These are phyloP conservation scores for Pseudoscleropodium purum DNA, from an alignment of 225 moss, liverwort and hornwort species.

Conservation along the genomic window DNA sequence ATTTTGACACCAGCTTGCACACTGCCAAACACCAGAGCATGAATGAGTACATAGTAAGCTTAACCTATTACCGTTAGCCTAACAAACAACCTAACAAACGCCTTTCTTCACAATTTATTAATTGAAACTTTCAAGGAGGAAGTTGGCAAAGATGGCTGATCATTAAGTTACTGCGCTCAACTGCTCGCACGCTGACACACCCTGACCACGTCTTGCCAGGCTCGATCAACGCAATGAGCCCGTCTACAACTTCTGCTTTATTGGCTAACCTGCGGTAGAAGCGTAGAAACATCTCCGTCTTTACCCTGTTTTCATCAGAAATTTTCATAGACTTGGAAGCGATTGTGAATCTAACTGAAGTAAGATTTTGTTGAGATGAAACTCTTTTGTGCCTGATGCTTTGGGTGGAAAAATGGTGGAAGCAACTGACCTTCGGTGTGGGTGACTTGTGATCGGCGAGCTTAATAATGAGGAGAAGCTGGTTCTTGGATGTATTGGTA, in stretches of 20 bases:
- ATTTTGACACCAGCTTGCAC: background rate
- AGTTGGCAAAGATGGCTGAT: background rate
- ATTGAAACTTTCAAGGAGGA: background rate
- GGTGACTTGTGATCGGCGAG: background rate
- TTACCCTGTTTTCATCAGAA: background rate
- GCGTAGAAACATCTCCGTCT: background rate
- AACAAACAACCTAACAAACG: background rate
- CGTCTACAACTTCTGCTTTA: background rate
- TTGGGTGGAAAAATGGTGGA: background rate
- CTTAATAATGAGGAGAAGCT: background rate
- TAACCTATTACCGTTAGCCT: background rate
- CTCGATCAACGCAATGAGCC: too few species aligned
- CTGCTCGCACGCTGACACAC: background rate
- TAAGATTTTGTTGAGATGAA: background rate
- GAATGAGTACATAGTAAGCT: background rate
- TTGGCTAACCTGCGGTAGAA: background rate
- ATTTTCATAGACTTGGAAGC: background rate
- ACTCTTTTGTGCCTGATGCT: background rate
- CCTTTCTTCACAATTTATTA: background rate
- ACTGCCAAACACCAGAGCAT: background rate
- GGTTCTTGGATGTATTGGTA: background rate
- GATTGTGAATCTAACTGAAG: background rate
- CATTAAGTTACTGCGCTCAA: background rate
- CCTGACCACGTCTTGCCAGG: background rate
- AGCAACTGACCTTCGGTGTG: background rate